These are phyloP conservation scores for Brasenia schreberi DNA, from an alignment of 164 flowering plant species.

Conservation along the genomic window DNA sequence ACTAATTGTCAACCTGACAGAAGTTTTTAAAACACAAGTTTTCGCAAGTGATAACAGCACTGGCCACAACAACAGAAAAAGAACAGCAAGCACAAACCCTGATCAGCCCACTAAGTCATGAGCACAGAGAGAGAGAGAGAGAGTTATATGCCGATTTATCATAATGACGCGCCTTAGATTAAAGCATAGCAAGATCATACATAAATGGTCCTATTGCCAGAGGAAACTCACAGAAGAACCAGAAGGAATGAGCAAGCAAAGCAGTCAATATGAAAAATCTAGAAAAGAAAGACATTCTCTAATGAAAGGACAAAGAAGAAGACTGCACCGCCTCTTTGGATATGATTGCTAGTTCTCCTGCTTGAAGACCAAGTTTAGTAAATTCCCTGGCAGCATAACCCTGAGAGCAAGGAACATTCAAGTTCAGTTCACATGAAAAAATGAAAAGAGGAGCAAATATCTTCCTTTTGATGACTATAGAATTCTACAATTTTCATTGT, in stretches of 20 bases:
- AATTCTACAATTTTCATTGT: too few relatives aligned
- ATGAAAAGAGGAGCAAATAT: background rate
- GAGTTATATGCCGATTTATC: too few relatives aligned
- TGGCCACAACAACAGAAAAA: too few relatives aligned
- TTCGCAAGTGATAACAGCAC: too few relatives aligned
- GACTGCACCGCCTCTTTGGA: conserved; percentile 82
- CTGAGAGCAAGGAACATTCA: conserved; percentile 19
- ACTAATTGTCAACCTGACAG: too few relatives aligned
- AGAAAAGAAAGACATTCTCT: background rate
- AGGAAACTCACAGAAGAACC: background rate
- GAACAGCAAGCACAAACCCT: too few relatives aligned
- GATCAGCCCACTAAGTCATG: too few relatives aligned
- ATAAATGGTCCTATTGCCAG: background rate
- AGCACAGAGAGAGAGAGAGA: too few relatives aligned
- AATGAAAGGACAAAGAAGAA: background rate
- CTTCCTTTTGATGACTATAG: background rate
- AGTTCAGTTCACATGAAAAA: background rate
- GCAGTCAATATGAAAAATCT: background rate
- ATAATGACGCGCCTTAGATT: too few relatives aligned
- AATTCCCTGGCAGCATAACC: conserved; percentile 99
- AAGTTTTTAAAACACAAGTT: too few relatives aligned
- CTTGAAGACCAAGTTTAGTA: conserved; percentile 56
- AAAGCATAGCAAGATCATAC: too few relatives aligned
- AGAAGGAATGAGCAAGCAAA: background rate
- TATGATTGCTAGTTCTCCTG: conserved; percentile 82